Evolutionary conservation across 2,329 filamentous ascomycete genomes (phyloP), one percentile per base, ranked within the genome.

Genomic region (Onygenales sp.): DNA sequence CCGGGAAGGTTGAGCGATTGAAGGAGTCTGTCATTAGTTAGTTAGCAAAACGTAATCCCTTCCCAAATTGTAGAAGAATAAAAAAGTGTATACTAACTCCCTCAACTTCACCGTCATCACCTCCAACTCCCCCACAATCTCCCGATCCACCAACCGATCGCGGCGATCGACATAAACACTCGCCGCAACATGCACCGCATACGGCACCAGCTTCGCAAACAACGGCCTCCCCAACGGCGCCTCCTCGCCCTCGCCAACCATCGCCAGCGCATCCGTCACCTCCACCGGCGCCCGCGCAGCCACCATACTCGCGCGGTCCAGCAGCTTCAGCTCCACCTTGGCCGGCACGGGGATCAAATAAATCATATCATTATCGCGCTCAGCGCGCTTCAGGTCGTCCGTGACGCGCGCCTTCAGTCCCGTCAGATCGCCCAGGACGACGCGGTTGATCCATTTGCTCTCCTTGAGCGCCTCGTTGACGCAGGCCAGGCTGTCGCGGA

Each of bases 361-460:
- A 13, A 98, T 96, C 61, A 95, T 78, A 67, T 98, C 92, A 60
- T 98, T 98, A 65, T 98, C 93, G 68, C 89, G 94, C 67, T 97
- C 92, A 0, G 92, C 91, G 46, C 92, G 79, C 71, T 94, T 95
- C 59, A 98, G 65, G 60, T 96, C 90, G 61, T 95, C 91, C 36
- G 86, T 80, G 0, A 95, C 86, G 56, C 86, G 84, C 55, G 78
- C 85, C 73, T 94, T 95, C 54, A 98, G 71, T 0, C 84, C 86
- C 53, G 89, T 86, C 32, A 98, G 73, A 67, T 97, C 93, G 1
- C 85, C 85, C 2, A 88, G 74, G 0, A 98, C 89, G 0, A 81
- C 76, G 63, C 89, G 90, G 69, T 85, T 93, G 54, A 97, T 79
- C 67, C 91, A 90, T 49, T 82, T 82, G 33, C 83, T 81, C 70